Evolutionary conservation across 306 rosid species (phyloP).

Genomic region (Echinosophora koreensis): DNA sequence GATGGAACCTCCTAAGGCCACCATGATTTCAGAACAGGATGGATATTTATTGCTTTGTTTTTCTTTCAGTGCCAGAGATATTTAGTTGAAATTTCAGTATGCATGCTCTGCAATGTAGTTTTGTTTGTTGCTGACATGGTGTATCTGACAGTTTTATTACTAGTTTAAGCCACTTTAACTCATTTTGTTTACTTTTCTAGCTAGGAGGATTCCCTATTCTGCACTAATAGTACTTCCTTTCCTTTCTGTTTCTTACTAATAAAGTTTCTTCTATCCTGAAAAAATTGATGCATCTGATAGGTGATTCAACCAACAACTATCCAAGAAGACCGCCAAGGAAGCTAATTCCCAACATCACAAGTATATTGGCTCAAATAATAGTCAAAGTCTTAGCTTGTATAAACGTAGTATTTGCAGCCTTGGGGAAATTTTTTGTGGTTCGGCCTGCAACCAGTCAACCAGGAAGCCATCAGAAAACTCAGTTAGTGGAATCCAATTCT

Average conservation of each 20-base stretch:
- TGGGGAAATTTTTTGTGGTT: slow-evolving; percentile 55
- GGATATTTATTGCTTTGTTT: slow-evolving; percentile 26
- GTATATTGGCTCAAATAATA: slow-evolving; percentile 52
- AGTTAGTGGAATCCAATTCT: slow-evolving; percentile 52
- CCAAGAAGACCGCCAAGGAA: slow-evolving; percentile 57
- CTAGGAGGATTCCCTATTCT: slow-evolving; percentile 6
- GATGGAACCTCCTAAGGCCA: slow-evolving; percentile 21
- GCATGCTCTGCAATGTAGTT: slow-evolving; percentile 19
- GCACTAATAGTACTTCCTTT: slow-evolving; percentile 4
- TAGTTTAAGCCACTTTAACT: slow-evolving; percentile 23
- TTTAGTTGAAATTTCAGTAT: slow-evolving; percentile 19
- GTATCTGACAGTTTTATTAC: slow-evolving; percentile 42
- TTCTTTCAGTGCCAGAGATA: slow-evolving; percentile 21
- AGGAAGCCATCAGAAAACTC: slow-evolving; percentile 45
- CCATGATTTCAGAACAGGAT: slow-evolving; percentile 22
- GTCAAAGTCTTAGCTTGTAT: slow-evolving; percentile 66
- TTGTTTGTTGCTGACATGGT: slow-evolving; percentile 48
- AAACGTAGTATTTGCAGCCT: slow-evolving; percentile 57
- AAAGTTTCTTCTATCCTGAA: neutral
- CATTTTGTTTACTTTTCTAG: slow-evolving; percentile 33
- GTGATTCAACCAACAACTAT: slow-evolving; percentile 53
- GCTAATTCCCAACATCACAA: slow-evolving; percentile 57
- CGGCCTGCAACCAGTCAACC: slow-evolving; percentile 45
- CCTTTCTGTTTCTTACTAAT: neutral
- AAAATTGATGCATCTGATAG: slow-evolving; percentile 55